phyloP scores from a whole-genome alignment of 2,329 filamentous ascomycete genomes.

The Epichloe aotearoae region DNA sequence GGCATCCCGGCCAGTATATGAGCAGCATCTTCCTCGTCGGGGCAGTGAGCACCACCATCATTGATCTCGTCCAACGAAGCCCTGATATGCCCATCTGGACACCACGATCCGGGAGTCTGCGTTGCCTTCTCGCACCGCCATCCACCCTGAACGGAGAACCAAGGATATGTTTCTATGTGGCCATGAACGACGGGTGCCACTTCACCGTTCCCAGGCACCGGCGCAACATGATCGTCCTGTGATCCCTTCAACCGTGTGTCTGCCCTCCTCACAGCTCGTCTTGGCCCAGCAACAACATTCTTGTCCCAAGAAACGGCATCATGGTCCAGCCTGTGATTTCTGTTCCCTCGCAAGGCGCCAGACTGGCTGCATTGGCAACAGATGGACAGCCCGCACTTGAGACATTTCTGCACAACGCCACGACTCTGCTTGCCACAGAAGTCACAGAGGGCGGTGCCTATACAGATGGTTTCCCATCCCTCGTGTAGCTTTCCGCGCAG shows the following conservation, averaged over 20 bases:
- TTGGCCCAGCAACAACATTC: not conserved
- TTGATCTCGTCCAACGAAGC: not conserved
- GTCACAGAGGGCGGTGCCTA: conserved; percentile 16
- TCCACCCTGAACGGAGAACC: not conserved
- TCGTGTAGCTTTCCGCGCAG: conserved; percentile 5
- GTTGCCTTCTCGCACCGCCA: not conserved
- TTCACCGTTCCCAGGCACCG: not conserved
- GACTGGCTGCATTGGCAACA: conserved; percentile 11
- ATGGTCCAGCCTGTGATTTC: conserved; percentile 11
- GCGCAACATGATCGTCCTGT: not conserved
- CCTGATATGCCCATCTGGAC: not conserved
- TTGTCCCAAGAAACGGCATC: conserved; percentile 9
- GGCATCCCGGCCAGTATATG: no score
- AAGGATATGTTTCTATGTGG: not conserved
- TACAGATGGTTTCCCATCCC: conserved; percentile 11
- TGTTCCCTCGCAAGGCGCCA: conserved; percentile 8
- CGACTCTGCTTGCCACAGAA: conserved; percentile 12
- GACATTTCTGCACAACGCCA: conserved; percentile 13
- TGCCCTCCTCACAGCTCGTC: no score
- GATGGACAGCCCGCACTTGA: conserved; percentile 12
- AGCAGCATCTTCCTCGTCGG: not conserved
- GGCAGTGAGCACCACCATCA: not conserved
- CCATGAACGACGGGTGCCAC: not conserved
- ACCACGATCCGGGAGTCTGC: conserved; percentile 1
- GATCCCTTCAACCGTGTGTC: not conserved